Evolutionary conservation across 495 filamentous ascomycete genomes (phyloP).

Genomic region (Eremomyces bilateralis): DNA sequence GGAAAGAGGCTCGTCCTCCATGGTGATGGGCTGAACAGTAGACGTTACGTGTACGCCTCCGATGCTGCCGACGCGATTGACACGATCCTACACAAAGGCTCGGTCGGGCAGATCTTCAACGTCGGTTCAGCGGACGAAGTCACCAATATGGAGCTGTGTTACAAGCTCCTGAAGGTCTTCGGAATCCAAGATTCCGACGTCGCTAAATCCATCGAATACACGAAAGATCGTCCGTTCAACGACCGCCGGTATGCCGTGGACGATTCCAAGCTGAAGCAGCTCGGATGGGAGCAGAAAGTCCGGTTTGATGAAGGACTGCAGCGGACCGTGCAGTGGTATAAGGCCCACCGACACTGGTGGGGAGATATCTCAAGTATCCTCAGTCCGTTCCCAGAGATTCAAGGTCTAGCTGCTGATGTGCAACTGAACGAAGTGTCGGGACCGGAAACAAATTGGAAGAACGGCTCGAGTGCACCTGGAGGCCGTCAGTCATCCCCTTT

Average conservation of each 20-base stretch:
- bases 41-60: constrained; percentile 46
- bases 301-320: constrained; percentile 37
- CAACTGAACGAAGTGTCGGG: too few relatives aligned
- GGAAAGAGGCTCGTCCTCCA: constrained; percentile 38
- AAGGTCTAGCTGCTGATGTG: too few relatives aligned
- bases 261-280: constrained; percentile 34
- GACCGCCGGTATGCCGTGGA: constrained; percentile 50
- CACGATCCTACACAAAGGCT: constrained; percentile 50
- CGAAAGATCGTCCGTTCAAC: constrained; percentile 50
- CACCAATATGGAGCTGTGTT: constrained; percentile 33
- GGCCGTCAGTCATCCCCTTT: too few relatives aligned
- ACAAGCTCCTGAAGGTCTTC: constrained; percentile 26
- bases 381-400: constrained; percentile 16
- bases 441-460: too few relatives aligned
- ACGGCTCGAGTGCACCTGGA: too few relatives aligned
- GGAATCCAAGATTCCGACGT: constrained; percentile 13
- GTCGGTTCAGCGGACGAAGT: constrained; percentile 47
- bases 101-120: constrained; percentile 48
- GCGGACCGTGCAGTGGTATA: constrained; percentile 52
- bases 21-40: constrained; percentile 42
- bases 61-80: constrained; percentile 63
- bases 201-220: constrained; percentile 39
- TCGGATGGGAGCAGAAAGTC: constrained; percentile 48
- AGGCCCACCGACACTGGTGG: constrained; percentile 44
- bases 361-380: constrained; percentile 40